A percentile compares a stretch with the other conserved stretches of the same genome.
These are phyloP conservation scores for Alternaria brassicicola DNA, from an alignment of 2,329 filamentous ascomycete genomes.

Conservation along the genomic window DNA sequence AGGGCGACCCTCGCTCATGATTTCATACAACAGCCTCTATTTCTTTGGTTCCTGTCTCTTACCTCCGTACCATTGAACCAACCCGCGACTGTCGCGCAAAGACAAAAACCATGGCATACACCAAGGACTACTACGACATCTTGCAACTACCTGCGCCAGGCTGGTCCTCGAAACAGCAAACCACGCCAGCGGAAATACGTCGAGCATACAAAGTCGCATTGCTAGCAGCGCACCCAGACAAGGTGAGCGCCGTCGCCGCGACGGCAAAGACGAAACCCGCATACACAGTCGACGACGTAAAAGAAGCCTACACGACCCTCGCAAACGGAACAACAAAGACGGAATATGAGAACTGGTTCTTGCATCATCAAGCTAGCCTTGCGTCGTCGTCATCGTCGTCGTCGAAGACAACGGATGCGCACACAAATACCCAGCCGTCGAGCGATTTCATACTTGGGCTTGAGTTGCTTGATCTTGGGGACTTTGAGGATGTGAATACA, in stretches of 20 bases:
- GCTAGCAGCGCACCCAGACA: constrained; percentile 66
- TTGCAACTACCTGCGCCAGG: constrained; percentile 28
- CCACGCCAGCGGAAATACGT: constrained; percentile 14
- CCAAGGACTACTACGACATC: constrained; percentile 40
- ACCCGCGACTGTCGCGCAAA: not conserved
- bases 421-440: constrained; percentile 4
- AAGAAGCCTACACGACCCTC: constrained; percentile 63
- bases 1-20: not conserved
- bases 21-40: not conserved
- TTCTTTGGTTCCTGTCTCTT: no score
- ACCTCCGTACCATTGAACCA: not conserved
- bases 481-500: constrained; percentile 37
- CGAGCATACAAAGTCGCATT: constrained; percentile 63
- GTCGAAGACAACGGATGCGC: not conserved
- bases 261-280: not conserved
- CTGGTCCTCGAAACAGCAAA: constrained; percentile 3
- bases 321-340: constrained; percentile 51
- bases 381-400: not conserved
- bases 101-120: constrained; percentile 27
- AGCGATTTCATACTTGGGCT: constrained; percentile 54
- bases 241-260: constrained; percentile 32
- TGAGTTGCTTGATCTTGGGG: constrained; percentile 64
- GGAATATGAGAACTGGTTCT: constrained; percentile 49
- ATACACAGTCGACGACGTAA: constrained; percentile 63
- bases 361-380: constrained; percentile 6